Base-by-base conservation (phyloP, 1,139 yeast species). In the Kodamaea arcana region DNA sequence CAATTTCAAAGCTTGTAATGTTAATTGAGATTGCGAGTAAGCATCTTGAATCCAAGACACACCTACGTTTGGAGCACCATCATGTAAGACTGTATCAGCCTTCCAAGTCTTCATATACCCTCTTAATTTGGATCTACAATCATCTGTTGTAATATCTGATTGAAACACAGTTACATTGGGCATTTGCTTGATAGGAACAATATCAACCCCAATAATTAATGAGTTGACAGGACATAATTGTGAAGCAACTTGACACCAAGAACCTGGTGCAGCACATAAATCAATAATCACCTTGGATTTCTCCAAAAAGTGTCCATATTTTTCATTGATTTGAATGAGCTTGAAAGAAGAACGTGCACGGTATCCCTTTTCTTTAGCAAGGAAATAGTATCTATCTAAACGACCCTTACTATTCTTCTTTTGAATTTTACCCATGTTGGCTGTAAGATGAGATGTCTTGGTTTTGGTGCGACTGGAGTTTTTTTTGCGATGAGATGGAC, bases 61-160 rank as follows among this genome's bases (percentile, higher is more conserved):
- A 81, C 98, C 98, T 48, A 92, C 98, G 56, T 92, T 94, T 18
- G 99, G 99, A 18, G 99, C 99, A 80, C 99, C 99, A 74, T 92
- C 99, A 65, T 92, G 98, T 56, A 94, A 68, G 16, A 92, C 97
- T 0, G 96, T 86, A 55, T 94, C 97, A 1, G 98, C 99, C 54
- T 94, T 92, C 97, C 97, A 92, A 1, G 98, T 90, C 61, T 92
- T 92, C 84, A 94, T 82, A 57, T 90, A 92, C 24, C 97, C 97
- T 56, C 97, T 77, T 46, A 92, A 72, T 58, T 78, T 87, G 30
- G 96, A 85, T 49, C 97, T 76, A 70, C 99, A 92, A 62, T 92
- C 97, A 53, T 92, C 98, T 5, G 98, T 90, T 3, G 98, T 94
- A 54, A 92, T 92, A 67, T 92, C 99, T 26, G 95, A 83, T 58